Evolutionary conservation across 768 basidiomycete genomes (phyloP), one percentile per base, ranked within the genome.

Genomic region (Lentinus tigrinus): DNA sequence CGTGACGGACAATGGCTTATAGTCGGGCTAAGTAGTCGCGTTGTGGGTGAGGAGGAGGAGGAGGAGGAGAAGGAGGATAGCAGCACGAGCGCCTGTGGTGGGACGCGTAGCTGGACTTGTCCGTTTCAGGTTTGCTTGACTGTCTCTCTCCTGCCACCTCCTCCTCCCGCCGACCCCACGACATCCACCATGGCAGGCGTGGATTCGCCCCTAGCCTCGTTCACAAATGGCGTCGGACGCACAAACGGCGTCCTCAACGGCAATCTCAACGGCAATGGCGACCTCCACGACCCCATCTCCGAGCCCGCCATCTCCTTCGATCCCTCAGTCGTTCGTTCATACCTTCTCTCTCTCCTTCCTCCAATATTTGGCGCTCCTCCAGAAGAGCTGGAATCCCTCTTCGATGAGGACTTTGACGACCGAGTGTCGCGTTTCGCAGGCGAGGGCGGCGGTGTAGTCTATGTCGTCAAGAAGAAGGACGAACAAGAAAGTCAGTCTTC

Each of bases 391-490:
- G 79, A 87, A 37, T 75, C 81, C 0, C 68, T 90, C 36, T 86
- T 94, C 63, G 87, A 91, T 65, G 78, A 81, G 52, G 81, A 82
- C 24, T 95, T 92, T 61, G 81, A 87, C 55, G 91, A 90, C 62
- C 85, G 83, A 64, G 87, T 93, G 21, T 70, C 81, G 48, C 81
- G 87, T 55, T 95, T 94, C 74, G 86, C 90, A 8, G 75, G 77
- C 3, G 93, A 95, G 62, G 84, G 81, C 27, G 86, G 86, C 6
- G 89, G 83, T 14, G 89, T 88, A 27, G 76, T 94, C 44, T 95
- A 94, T 71, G 85, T 95, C 27, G 86, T 91, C 37, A 93, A 94
- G 75, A 76, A 79, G 57, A 87, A 78, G 71, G 86, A 91, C 36
- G 89, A 89, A 48, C 74, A 77, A 14, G 91, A 91, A 74, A 88